A percentile compares a stretch with the other conserved stretches of the same genome.
Evolutionary conservation across 1,139 yeast species (phyloP).

Genomic region (Spathaspora sp.): DNA sequence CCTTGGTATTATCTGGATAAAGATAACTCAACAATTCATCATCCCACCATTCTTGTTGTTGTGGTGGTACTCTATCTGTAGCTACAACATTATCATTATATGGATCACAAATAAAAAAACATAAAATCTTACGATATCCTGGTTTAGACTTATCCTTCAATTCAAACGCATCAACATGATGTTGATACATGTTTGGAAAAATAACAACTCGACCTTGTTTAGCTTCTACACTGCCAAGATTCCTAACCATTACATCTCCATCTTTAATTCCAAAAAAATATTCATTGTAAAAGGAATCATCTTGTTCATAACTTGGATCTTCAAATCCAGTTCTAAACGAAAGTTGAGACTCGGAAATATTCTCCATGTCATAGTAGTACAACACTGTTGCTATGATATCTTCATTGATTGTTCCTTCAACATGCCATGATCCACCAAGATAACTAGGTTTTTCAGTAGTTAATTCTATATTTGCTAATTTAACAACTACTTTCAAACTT

Average conservation of each 20-base stretch:
- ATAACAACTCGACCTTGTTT: constrained; percentile 29
- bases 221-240: constrained; percentile 26
- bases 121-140: constrained; percentile 42
- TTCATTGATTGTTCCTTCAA: constrained; percentile 22
- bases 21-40: constrained; percentile 15
- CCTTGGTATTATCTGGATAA: constrained; percentile 5
- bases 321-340: constrained; percentile 15
- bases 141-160: constrained; percentile 33
- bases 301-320: constrained; percentile 39
- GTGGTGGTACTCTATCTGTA: constrained; percentile 40
- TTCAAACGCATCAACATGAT: constrained; percentile 22
- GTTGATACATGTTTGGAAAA: constrained; percentile 33
- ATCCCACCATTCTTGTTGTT: constrained; percentile 37
- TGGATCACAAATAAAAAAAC: constrained; percentile 44
- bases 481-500: constrained; percentile 38
- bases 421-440: constrained; percentile 41
- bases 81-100: constrained; percentile 27
- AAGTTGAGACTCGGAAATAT: constrained; percentile 32
- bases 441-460: constrained; percentile 43
- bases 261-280: constrained; percentile 30
- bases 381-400: constrained; percentile 43
- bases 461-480: constrained; percentile 42
- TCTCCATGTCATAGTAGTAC: constrained; percentile 44
- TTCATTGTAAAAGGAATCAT: constrained; percentile 27
- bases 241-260: constrained; percentile 22